Evolutionary conservation across 495 filamentous ascomycete genomes (phyloP).

Genomic region (Penicillium dipodomyicola): DNA sequence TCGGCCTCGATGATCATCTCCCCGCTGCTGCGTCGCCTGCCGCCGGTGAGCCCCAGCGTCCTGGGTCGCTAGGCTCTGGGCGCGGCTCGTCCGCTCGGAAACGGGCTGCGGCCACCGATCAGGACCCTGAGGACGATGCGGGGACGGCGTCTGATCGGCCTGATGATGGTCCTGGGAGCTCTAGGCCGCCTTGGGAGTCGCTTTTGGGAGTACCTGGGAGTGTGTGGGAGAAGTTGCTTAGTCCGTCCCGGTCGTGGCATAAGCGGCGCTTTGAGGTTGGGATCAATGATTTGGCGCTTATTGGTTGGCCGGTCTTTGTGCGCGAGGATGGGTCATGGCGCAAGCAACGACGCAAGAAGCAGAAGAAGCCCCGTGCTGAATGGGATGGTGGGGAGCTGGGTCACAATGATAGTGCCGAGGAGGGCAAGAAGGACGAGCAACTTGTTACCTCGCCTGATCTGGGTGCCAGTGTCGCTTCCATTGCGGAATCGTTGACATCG

Average conservation of each 20-base stretch:
- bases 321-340: conserved; percentile 83
- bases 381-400: conserved; percentile 44
- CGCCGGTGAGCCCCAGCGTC: conserved; percentile 35
- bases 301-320: conserved; percentile 85
- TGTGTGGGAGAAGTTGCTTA: conserved; percentile 80
- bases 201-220: conserved; percentile 72
- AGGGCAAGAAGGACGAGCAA: conserved; percentile 32
- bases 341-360: conserved; percentile 67
- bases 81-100: conserved; percentile 38
- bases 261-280: conserved; percentile 84
- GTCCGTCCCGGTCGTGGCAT: conserved; percentile 75
- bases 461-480: conserved; percentile 24
- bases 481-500: conserved; percentile 35
- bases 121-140: conserved; percentile 44
- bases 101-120: conserved; percentile 39
- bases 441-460: conserved; percentile 34
- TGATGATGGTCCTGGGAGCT: conserved; percentile 51
- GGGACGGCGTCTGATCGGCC: conserved; percentile 43
- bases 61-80: conserved; percentile 44
- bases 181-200: conserved; percentile 69
- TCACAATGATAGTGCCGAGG: conserved; percentile 44
- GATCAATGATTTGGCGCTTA: conserved; percentile 78
- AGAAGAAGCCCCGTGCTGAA: conserved; percentile 40
- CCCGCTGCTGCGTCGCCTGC: conserved; percentile 29
- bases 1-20: conserved; percentile 38